Percentiles rank a stretch among this genome's conserved stretches.
Evolutionary conservation across 176 grass and related monocot species (phyloP).

Genomic region (Lolium multiflorum): DNA sequence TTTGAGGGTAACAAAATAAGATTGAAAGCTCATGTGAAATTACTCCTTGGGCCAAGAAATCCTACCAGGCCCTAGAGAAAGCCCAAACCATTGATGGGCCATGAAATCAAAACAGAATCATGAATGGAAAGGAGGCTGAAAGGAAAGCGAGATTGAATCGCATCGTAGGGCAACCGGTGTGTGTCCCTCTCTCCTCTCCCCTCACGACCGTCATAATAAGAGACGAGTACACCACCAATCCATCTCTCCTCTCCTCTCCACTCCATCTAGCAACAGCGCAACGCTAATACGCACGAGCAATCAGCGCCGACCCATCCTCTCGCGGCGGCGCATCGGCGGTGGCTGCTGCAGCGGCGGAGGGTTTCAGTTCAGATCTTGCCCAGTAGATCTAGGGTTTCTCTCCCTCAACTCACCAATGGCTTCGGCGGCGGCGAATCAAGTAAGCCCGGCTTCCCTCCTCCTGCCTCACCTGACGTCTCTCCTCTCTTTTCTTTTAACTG

Average conservation of each 20-base stretch:
- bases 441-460: background rate
- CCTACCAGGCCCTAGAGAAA: background rate
- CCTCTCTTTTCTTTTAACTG: background rate
- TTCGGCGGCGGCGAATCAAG: conserved; percentile 49
- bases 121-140: background rate
- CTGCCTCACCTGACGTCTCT: too few relatives aligned
- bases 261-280: background rate
- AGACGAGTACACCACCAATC: conserved; percentile 30
- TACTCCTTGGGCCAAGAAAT: background rate
- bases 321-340: background rate
- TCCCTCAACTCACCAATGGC: conserved; percentile 31
- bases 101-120: background rate
- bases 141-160: conserved; percentile 9
- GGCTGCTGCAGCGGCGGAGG: conserved; percentile 2
- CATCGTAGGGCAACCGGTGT: conserved; percentile 2
- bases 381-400: conserved; percentile 57
- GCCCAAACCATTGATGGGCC: background rate
- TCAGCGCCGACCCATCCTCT: conserved; percentile 17
- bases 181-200: background rate
- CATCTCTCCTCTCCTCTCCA: background rate
- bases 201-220: conserved; percentile 17
- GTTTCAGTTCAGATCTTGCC: conserved; percentile 15
- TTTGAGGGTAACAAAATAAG: too few relatives aligned
- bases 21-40: too few relatives aligned
- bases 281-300: background rate